Evolutionary conservation across 352 stramenopile species (phyloP).

Genomic region (Blastocystis sp.): DNA sequence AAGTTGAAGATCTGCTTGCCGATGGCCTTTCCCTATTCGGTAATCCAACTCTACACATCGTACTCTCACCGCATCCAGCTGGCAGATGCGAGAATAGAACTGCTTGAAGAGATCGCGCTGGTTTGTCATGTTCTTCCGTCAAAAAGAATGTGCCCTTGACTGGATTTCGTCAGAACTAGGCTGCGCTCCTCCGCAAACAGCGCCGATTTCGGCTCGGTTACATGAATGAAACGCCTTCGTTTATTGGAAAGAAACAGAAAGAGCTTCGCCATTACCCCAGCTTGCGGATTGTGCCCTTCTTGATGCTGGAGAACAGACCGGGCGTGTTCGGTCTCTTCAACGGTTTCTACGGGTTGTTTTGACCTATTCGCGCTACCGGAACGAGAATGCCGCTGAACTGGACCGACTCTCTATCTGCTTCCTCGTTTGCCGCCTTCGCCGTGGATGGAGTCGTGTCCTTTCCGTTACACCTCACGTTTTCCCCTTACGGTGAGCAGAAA

Average conservation of each 20-base stretch:
- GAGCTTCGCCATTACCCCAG: background rate
- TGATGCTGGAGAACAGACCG: conserved; percentile 50
- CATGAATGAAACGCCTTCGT: too few relatives aligned
- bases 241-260: too few relatives aligned
- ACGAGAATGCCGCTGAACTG: conserved; percentile 49
- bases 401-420: background rate
- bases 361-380: background rate
- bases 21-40: conserved; percentile 1
- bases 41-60: background rate
- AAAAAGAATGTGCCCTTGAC: too few relatives aligned
- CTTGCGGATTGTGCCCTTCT: conserved; percentile 52
- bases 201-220: too few relatives aligned
- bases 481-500: too few relatives aligned
- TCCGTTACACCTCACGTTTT: background rate
- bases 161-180: too few relatives aligned
- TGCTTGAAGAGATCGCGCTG: conserved; percentile 35
- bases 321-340: conserved; percentile 59
- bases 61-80: conserved; percentile 3
- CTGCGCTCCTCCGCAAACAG: too few relatives aligned
- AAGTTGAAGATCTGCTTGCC: conserved; percentile 8
- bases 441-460: background rate
- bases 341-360: conserved; percentile 6
- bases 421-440: too few relatives aligned
- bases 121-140: background rate
- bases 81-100: conserved; percentile 11